These are phyloP conservation scores for Powellomyces hirtus DNA, from an alignment of 192 early-diverging fungal species.

Conservation along the genomic window DNA sequence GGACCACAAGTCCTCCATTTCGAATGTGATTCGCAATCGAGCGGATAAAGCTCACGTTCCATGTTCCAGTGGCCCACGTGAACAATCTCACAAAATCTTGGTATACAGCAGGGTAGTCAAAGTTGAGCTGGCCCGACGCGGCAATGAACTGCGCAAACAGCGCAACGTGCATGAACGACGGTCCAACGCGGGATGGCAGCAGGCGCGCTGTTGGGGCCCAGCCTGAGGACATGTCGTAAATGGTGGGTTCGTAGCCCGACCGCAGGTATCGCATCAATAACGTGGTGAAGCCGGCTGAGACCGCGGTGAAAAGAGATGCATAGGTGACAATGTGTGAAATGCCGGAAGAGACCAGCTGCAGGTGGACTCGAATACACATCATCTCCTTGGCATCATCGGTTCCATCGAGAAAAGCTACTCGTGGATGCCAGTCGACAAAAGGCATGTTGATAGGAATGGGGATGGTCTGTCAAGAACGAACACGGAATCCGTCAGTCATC, in stretches of 20 bases:
- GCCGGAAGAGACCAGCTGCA: background rate
- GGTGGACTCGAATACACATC: constrained; percentile 1
- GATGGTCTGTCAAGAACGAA: too few species aligned
- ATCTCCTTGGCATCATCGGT: background rate
- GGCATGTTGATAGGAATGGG: constrained; percentile 13
- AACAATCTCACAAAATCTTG: constrained; percentile 9
- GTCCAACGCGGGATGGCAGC: constrained; percentile 6
- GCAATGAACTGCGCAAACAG: constrained; percentile 22
- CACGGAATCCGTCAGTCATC: too few species aligned
- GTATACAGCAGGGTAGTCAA: constrained; percentile 9
- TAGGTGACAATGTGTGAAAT: constrained; percentile 1
- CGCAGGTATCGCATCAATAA: background rate
- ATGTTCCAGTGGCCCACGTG: constrained; percentile 19
- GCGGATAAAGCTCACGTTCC: constrained; percentile 12
- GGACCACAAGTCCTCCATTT: background rate
- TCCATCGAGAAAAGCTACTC: background rate
- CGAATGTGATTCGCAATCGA: constrained; percentile 1
- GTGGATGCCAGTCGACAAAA: constrained; percentile 16
- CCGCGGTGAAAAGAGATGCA: constrained; percentile 10
- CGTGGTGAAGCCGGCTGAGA: constrained; percentile 11
- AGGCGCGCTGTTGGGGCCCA: constrained; percentile 17
- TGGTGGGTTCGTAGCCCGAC: background rate
- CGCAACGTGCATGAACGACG: constrained; percentile 6
- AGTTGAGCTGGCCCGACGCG: constrained; percentile 1
- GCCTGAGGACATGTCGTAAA: constrained; percentile 23